These are phyloP conservation scores for Rhodotorula babjevae DNA, from an alignment of 768 basidiomycete species.

Conservation along the genomic window DNA sequence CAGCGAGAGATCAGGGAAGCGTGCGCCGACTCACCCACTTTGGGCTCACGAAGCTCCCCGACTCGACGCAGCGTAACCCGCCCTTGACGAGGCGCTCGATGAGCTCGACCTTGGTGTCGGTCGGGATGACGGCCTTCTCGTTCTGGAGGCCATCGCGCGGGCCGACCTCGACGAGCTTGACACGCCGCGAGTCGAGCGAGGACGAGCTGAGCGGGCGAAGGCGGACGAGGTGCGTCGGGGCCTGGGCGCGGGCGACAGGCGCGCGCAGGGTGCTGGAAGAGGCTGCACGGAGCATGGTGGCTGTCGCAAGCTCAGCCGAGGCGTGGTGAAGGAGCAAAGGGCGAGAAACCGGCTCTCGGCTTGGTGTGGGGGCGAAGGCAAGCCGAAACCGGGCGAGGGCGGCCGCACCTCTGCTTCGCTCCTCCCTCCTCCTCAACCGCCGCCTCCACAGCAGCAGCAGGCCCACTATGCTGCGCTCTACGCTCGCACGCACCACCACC, in stretches of 20 bases:
- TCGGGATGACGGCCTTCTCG: conserved; percentile 67
- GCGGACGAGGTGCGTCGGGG: not conserved
- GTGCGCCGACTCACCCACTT: conserved; percentile 27
- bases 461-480: not conserved
- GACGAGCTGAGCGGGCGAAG: not conserved
- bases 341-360: no score
- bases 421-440: no score
- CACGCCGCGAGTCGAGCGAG: not conserved
- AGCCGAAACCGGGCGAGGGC: no score
- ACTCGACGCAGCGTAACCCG: conserved; percentile 23
- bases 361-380: no score
- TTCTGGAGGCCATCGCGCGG: conserved; percentile 91
- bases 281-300: no score
- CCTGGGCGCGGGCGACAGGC: not conserved
- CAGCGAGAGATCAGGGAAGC: not conserved
- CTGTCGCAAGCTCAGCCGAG: no score
- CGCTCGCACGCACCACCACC: not conserved
- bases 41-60: conserved; percentile 26
- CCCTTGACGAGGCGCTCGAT: conserved; percentile 61
- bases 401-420: no score
- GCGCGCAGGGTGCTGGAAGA: no score
- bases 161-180: conserved; percentile 76
- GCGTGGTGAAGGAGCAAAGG: no score
- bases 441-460: no score
- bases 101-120: conserved; percentile 70